Evolutionary conservation across 176 grass and related monocot species (phyloP), one percentile per base, ranked within the genome.

Genomic region (Secale cereale): DNA sequence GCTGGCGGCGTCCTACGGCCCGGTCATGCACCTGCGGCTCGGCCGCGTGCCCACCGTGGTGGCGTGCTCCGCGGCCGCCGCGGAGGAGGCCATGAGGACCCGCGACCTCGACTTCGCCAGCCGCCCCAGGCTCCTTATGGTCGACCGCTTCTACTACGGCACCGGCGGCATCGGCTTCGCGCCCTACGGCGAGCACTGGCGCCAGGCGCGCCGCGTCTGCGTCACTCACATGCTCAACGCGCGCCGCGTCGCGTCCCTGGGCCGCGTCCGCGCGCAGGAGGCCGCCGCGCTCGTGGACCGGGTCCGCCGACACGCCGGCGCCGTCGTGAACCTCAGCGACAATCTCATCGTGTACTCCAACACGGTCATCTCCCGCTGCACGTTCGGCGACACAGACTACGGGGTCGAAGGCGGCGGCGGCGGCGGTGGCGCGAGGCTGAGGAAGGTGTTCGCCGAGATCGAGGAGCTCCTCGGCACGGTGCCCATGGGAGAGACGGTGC

Each of bases 111-210:
- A n/a, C 26, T 90, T 96, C 72, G 89, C 88, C 10, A 87, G 65
- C 81, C 81, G 94, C 0, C 83, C 86, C 1, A 0, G 10, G 6
- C 43, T 41, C 11, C 45, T 23, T 60, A 31, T 86, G 40, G 88
- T 73, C 11, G 78, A 85, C 3, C 76, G 72, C 23, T 65, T 95
- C 6, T 26, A 81, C 19, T 91, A 96, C 36, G 83, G 74, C 45
- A 78, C 54, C 3, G 75, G 73, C 67, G 91, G 87, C 84, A 33
- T 96, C 4, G 78, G 22, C 4, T 93, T 96, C 72, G 64, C 91
- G 1, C 91, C 91, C 14, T 88, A 91, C 79, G 91, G 91, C 16
- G 84, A 92, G 23, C 82, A 87, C 69, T 96, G 91, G 89, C 86
- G 89, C 37, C 82, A 88, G 31, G 32, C 86, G 20, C 84, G 91